phyloP scores from a whole-genome alignment of 441 rosid genomes.

The Gossypium schwendimanii region DNA sequence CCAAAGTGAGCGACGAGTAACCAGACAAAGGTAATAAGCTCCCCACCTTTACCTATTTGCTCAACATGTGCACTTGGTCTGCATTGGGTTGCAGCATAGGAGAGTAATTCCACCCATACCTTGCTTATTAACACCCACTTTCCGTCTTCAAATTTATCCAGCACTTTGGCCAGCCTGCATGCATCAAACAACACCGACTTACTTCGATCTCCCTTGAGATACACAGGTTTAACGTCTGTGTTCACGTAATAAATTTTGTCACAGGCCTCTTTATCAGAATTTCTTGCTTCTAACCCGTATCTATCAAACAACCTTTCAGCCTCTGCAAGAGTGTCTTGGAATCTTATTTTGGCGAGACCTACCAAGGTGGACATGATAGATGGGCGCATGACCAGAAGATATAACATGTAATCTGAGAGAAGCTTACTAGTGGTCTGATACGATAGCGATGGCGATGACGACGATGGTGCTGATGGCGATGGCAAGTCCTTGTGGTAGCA shows the following conservation, averaged over 20 bases:
- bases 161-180: conserved; percentile 13
- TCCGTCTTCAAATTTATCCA: not conserved
- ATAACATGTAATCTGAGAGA: conserved; percentile 49
- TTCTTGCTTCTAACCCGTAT: conserved; percentile 3
- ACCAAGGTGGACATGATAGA: conserved; percentile 39
- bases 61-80: conserved; percentile 41
- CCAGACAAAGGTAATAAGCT: conserved; percentile 53
- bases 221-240: conserved; percentile 15
- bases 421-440: conserved; percentile 28
- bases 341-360: conserved; percentile 46
- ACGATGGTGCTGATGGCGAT: no score
- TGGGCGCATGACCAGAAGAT: conserved; percentile 42
- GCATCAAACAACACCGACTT: conserved; percentile 19
- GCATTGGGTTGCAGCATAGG: conserved; percentile 42
- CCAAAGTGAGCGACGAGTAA: conserved; percentile 55
- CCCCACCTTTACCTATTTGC: conserved; percentile 45
- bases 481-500: conserved; percentile 21
- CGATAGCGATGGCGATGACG: not conserved
- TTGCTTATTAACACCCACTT: conserved; percentile 44
- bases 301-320: conserved; percentile 30
- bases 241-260: conserved; percentile 9
- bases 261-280: conserved; percentile 14
- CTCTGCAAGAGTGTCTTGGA: conserved; percentile 48
- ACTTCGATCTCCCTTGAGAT: conserved; percentile 10
- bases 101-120: conserved; percentile 48